phyloP scores from a whole-genome alignment of 192 early-diverging fungal genomes.

The Rhizophagus clarus region DNA sequence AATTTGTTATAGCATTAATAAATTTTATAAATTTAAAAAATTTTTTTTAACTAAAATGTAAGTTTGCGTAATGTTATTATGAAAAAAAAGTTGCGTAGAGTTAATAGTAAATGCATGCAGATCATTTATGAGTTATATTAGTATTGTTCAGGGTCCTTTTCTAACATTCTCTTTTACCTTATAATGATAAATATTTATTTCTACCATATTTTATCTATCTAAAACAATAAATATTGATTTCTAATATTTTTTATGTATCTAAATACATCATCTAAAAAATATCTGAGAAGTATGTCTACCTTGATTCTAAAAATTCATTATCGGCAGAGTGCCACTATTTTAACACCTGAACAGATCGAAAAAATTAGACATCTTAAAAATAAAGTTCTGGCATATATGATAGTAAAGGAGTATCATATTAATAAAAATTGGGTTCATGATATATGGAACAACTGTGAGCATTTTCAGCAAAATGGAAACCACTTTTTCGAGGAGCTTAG shows the following conservation, averaged over 20 bases:
- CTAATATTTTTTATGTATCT: slow-evolving; percentile 13
- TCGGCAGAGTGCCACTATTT: too few relatives aligned
- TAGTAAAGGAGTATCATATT: slow-evolving; percentile 13
- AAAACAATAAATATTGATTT: neutral
- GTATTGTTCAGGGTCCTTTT: too few relatives aligned
- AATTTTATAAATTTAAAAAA: neutral
- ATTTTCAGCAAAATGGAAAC: neutral
- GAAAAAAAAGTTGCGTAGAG: too few relatives aligned
- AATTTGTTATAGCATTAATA: neutral
- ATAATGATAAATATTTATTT: slow-evolving; percentile 17
- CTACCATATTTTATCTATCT: slow-evolving; percentile 6
- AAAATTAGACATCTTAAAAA: too few relatives aligned
- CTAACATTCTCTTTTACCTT: neutral
- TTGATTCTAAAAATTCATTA: too few relatives aligned
- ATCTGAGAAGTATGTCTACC: slow-evolving; percentile 10
- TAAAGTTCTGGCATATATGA: too few relatives aligned
- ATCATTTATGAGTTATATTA: too few relatives aligned
- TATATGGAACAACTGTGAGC: slow-evolving; percentile 21
- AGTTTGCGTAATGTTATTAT: too few relatives aligned
- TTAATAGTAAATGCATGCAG: too few relatives aligned
- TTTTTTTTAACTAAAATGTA: neutral
- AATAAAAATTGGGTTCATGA: slow-evolving; percentile 12
- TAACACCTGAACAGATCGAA: too few relatives aligned
- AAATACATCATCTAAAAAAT: slow-evolving; percentile 13
- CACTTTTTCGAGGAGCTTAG: neutral